These are phyloP conservation scores for Boletus hoseneyae DNA, from an alignment of 1,284 basidiomycete species.

Conservation along the genomic window DNA sequence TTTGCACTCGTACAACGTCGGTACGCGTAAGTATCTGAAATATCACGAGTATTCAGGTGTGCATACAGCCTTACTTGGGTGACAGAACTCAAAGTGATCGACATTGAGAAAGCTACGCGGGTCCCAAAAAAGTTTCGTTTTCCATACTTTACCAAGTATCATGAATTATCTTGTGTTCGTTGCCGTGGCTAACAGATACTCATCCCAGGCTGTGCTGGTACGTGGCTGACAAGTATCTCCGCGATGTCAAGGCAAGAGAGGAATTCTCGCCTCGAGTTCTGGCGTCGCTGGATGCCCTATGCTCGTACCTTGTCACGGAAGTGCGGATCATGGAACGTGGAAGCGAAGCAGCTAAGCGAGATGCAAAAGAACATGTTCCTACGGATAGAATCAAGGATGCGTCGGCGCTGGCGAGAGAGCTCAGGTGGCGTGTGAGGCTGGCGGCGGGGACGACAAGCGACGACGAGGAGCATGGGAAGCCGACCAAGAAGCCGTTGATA, in stretches of 20 bases:
- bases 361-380: slow-evolving; percentile 79
- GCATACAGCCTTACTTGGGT: slow-evolving; percentile 3
- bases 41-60: neutral
- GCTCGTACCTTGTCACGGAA: slow-evolving; percentile 80
- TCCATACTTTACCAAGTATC: slow-evolving; percentile 78
- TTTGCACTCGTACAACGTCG: slow-evolving; percentile 79
- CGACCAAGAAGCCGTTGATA: slow-evolving; percentile 30
- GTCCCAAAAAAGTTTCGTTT: slow-evolving; percentile 96
- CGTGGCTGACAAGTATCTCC: slow-evolving; percentile 74
- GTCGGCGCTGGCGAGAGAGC: slow-evolving; percentile 71
- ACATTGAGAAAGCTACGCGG: slow-evolving; percentile 90
- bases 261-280: slow-evolving; percentile 65
- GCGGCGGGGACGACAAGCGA: slow-evolving; percentile 68
- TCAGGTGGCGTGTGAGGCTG: slow-evolving; percentile 73
- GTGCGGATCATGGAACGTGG: slow-evolving; percentile 65
- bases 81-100: slow-evolving; percentile 79
- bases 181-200: slow-evolving; percentile 3
- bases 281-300: slow-evolving; percentile 66
- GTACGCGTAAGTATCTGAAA: slow-evolving; percentile 56
- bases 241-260: slow-evolving; percentile 63
- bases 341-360: slow-evolving; percentile 58
- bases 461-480: slow-evolving; percentile 47
- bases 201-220: slow-evolving; percentile 81
- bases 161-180: slow-evolving; percentile 3
- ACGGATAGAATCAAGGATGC: slow-evolving; percentile 78